Evolutionary conservation across 768 basidiomycete genomes (phyloP).

Genomic region (Pleurotus citrinopileatus): DNA sequence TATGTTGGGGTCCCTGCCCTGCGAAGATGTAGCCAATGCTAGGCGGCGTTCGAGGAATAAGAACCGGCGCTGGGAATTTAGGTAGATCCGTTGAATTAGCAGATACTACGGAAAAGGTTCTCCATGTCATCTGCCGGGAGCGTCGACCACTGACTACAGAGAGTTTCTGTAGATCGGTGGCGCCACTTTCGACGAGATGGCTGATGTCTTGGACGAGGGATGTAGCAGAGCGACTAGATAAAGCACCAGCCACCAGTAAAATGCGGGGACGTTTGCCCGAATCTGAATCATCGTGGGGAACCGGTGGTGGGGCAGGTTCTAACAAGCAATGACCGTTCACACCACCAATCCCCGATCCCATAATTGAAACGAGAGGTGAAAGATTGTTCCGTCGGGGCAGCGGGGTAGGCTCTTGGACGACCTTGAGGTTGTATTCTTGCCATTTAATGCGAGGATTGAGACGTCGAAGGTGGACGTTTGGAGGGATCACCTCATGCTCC

Average conservation of each 20-base stretch:
- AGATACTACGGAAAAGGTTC: conserved; percentile 21
- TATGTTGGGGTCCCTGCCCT: conserved; percentile 38
- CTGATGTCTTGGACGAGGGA: conserved; percentile 11
- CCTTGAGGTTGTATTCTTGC: conserved; percentile 32
- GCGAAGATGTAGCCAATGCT: conserved; percentile 36
- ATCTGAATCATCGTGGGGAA: not conserved
- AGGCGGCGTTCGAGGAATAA: conserved; percentile 21
- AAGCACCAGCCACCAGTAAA: conserved; percentile 30
- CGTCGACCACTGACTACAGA: conserved; percentile 23
- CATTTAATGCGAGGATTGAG: conserved; percentile 38
- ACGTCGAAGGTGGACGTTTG: conserved; percentile 32
- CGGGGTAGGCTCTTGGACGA: conserved; percentile 25
- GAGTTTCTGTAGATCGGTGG: conserved; percentile 2
- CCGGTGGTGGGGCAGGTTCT: conserved; percentile 31
- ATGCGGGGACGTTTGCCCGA: conserved; percentile 16
- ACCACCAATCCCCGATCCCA: conserved; percentile 43
- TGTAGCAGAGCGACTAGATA: conserved; percentile 29
- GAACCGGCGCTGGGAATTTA: conserved; percentile 24
- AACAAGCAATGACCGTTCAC: conserved; percentile 39
- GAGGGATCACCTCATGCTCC: conserved; percentile 31
- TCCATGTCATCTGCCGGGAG: conserved; percentile 30
- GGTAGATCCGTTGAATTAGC: not conserved
- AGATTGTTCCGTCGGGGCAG: conserved; percentile 20
- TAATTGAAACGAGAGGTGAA: conserved; percentile 34
- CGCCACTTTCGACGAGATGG: not conserved